These are phyloP conservation scores for Backusella tarrabulga DNA, from an alignment of 192 early-diverging fungal genomes.

Conservation along the genomic window DNA sequence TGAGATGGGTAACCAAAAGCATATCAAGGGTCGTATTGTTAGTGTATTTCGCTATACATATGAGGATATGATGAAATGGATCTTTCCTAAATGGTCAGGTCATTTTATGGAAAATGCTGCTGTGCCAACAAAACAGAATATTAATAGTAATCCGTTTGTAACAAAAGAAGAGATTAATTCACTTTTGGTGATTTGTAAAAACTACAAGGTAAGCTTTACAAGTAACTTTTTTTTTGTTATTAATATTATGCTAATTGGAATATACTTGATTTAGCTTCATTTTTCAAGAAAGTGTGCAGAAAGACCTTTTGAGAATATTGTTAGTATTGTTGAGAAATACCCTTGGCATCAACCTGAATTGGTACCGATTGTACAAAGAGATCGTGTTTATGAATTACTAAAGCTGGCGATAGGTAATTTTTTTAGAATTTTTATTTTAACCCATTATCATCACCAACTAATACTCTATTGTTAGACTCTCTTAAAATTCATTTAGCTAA, in stretches of 20 bases:
- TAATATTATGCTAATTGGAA: slow-evolving; percentile 59
- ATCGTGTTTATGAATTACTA: slow-evolving; percentile 67
- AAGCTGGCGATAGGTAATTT: slow-evolving; percentile 46
- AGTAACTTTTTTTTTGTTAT: slow-evolving; percentile 27
- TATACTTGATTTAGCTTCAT: slow-evolving; percentile 53
- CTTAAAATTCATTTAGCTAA: slow-evolving; percentile 57
- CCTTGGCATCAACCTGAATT: slow-evolving; percentile 68
- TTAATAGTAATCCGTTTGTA: slow-evolving; percentile 39
- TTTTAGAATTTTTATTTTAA: not conserved
- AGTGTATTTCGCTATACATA: slow-evolving; percentile 47
- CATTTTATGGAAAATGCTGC: slow-evolving; percentile 46
- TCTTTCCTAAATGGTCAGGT: slow-evolving; percentile 63
- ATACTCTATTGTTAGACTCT: slow-evolving; percentile 44
- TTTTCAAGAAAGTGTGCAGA: slow-evolving; percentile 74
- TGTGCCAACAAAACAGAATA: slow-evolving; percentile 21
- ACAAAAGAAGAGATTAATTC: slow-evolving; percentile 73
- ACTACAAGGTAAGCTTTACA: slow-evolving; percentile 59
- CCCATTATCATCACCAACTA: not conserved
- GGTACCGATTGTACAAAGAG: slow-evolving; percentile 64
- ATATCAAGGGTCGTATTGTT: slow-evolving; percentile 63
- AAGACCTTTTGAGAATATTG: slow-evolving; percentile 77
- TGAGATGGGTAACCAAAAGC: slow-evolving; percentile 50
- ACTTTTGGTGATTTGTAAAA: slow-evolving; percentile 64
- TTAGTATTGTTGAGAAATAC: slow-evolving; percentile 66
- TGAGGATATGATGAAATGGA: slow-evolving; percentile 51